These are phyloP conservation scores for Microcera coccophila DNA, from an alignment of 2,329 filamentous ascomycete genomes.

Conservation along the genomic window DNA sequence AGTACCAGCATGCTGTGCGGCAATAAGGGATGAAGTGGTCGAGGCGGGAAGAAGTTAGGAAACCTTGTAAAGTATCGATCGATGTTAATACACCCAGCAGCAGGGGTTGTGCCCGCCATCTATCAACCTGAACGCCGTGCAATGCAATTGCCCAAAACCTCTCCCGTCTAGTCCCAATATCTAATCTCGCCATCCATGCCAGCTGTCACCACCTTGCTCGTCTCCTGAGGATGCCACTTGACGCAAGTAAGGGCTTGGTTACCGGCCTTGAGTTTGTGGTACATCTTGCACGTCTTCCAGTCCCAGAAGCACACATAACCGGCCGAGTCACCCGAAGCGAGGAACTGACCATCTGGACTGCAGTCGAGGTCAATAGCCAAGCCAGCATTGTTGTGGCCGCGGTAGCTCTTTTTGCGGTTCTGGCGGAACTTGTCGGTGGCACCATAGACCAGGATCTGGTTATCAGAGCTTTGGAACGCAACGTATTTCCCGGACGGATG, in stretches of 20 bases:
- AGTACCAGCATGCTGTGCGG: constrained; percentile 8
- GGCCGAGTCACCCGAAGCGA: constrained; percentile 79
- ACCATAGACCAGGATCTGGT: constrained; percentile 94
- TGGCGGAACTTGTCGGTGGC: constrained; percentile 94
- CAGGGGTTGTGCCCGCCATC: constrained; percentile 6
- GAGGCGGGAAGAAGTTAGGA: not conserved
- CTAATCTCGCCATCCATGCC: constrained; percentile 84
- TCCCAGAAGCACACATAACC: constrained; percentile 97
- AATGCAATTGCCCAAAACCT: constrained; percentile 15
- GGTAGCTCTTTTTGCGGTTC: constrained; percentile 94
- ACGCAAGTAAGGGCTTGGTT: constrained; percentile 80
- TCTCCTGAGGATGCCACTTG: constrained; percentile 97
- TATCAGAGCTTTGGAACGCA: constrained; percentile 88
- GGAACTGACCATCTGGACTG: constrained; percentile 86
- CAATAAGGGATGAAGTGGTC: not conserved
- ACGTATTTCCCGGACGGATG: constrained; percentile 94
- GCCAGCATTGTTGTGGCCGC: constrained; percentile 93
- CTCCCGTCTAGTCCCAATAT: constrained; percentile 73
- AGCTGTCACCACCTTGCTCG: constrained; percentile 86
- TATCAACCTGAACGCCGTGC: constrained; percentile 22
- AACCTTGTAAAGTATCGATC: not conserved
- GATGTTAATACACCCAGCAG: not conserved
- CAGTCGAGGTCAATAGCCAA: constrained; percentile 87
- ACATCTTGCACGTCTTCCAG: constrained; percentile 99
- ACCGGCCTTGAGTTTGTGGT: constrained; percentile 86